Evolutionary conservation across 345 rosid species (phyloP).

Genomic region (Lepidium aucheri): DNA sequence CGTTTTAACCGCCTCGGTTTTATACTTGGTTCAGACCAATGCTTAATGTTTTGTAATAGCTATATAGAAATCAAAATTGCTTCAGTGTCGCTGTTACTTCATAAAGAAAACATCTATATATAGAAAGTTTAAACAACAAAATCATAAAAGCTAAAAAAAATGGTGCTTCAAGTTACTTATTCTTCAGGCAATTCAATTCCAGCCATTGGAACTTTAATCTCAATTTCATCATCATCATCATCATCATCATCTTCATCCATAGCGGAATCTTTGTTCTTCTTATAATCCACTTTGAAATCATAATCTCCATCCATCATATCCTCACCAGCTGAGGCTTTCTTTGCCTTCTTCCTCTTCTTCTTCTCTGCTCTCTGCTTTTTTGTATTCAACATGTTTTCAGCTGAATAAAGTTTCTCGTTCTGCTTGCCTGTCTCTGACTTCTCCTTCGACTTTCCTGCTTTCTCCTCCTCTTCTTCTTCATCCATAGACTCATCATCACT

Average conservation of each 20-base stretch:
- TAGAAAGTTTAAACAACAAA: not conserved
- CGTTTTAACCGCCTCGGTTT: not conserved
- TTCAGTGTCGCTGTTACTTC: not conserved
- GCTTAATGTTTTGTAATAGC: not conserved
- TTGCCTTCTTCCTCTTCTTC: slow-evolving; percentile 64
- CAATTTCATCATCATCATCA: slow-evolving; percentile 21
- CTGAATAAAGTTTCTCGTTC: slow-evolving; percentile 61
- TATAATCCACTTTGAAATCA: slow-evolving; percentile 77
- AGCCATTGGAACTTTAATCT: slow-evolving; percentile 43
- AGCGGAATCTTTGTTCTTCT: slow-evolving; percentile 32
- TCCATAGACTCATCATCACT: slow-evolving; percentile 40
- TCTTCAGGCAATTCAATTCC: slow-evolving; percentile 33
- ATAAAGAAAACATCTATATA: not conserved
- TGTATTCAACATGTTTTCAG: slow-evolving; percentile 65
- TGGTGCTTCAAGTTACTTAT: slow-evolving; percentile 22
- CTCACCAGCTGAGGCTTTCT: slow-evolving; percentile 32
- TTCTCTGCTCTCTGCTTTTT: slow-evolving; percentile 67
- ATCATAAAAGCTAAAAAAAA: not conserved
- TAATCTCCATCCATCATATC: slow-evolving; percentile 60
- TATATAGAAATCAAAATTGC: slow-evolving; percentile 4
- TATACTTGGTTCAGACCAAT: not conserved
- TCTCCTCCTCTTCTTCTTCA: slow-evolving; percentile 25
- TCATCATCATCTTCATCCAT: slow-evolving; percentile 40
- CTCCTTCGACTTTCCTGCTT: slow-evolving; percentile 25
- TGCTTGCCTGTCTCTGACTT: slow-evolving; percentile 41